phyloP scores from a whole-genome alignment of 345 rosid genomes.

The Camelina neglecta region DNA sequence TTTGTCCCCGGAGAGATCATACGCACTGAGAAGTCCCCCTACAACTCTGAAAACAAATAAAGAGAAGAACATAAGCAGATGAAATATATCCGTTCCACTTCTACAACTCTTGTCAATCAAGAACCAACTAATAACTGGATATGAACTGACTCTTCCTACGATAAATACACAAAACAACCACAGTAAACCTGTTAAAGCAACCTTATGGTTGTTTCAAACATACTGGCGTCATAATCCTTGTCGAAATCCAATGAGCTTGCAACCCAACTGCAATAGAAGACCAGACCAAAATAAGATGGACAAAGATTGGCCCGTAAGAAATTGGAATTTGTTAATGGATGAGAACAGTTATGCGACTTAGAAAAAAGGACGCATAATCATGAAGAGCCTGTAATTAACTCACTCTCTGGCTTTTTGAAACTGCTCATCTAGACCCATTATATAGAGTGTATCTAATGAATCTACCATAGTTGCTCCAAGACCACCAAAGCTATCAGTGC shows the following conservation, averaged over 20 bases:
- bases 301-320: neutral
- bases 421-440: conserved; percentile 90
- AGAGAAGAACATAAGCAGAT: conserved; percentile 30
- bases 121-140: conserved; percentile 18
- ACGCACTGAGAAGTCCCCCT: conserved; percentile 96
- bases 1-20: conserved; percentile 91
- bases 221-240: conserved; percentile 94
- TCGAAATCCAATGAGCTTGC: conserved; percentile 89
- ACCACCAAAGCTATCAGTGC: conserved; percentile 94
- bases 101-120: conserved; percentile 8
- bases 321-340: neutral
- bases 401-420: conserved; percentile 92
- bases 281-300: conserved; percentile 10
- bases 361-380: conserved; percentile 1
- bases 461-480: conserved; percentile 95
- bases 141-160: conserved; percentile 38
- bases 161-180: conserved; percentile 41
- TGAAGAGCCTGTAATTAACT: conserved; percentile 48
- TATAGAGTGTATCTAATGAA: conserved; percentile 84
- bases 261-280: conserved; percentile 76
- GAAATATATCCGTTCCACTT: conserved; percentile 12
- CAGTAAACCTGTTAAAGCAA: conserved; percentile 78
- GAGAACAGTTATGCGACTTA: neutral
- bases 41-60: conserved; percentile 69
- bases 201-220: conserved; percentile 99